These are phyloP conservation scores for Asterella californica DNA, from an alignment of 225 moss, liverwort and hornwort genomes.

Conservation along the genomic window DNA sequence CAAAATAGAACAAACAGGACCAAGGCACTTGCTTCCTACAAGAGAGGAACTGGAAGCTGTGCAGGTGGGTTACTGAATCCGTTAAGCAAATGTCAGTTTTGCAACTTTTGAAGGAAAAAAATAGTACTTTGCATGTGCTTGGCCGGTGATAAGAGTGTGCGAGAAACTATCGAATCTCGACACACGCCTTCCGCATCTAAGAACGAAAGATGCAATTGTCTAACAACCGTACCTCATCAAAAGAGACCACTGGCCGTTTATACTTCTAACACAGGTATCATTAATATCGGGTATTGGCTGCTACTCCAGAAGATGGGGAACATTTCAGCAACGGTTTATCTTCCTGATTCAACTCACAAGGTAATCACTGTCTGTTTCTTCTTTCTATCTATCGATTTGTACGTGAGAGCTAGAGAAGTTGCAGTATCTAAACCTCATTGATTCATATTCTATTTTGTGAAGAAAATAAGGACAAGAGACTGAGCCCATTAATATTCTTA, in stretches of 20 bases:
- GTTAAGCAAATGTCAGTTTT: neutral
- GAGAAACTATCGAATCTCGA: neutral
- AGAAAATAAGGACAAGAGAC: no score
- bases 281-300: neutral
- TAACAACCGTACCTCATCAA: neutral
- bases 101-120: neutral
- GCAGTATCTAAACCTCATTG: neutral
- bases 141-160: neutral
- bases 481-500: no score
- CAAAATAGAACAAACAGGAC: constrained; percentile 39
- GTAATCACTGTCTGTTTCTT: constrained; percentile 8
- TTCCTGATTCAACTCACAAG: constrained; percentile 47
- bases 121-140: neutral
- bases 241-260: neutral
- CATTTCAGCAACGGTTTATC: constrained; percentile 41
- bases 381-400: neutral
- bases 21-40: constrained; percentile 73
- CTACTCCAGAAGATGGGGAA: constrained; percentile 42
- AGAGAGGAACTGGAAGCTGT: constrained; percentile 73
- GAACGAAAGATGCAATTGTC: neutral
- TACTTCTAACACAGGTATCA: neutral
- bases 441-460: neutral
- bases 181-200: neutral
- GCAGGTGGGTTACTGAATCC: constrained; percentile 41
- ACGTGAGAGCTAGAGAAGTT: neutral